Conservation (phyloP, 2,329 filamentous ascomycete species). For the Aspergillus fructus region DNA sequence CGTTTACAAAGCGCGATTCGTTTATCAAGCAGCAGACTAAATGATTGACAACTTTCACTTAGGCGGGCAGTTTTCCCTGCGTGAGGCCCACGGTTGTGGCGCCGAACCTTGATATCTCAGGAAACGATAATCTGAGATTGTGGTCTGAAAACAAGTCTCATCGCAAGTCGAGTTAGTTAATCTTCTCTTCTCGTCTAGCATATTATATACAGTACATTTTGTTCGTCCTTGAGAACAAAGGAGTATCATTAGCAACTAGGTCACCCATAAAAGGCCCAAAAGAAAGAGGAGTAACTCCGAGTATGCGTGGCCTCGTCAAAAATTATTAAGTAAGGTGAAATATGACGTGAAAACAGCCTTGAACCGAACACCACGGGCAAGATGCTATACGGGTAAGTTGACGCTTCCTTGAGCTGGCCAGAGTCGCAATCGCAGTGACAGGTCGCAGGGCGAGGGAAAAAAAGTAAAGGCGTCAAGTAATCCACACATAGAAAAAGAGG, state of each 20-base stretch:
- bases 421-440: background rate
- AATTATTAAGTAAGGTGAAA: background rate
- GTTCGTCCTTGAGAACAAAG: background rate
- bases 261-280: background rate
- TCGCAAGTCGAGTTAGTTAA: background rate
- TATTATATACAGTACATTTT: conserved; percentile 1
- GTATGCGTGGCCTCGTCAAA: conserved; percentile 2
- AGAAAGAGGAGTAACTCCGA: background rate
- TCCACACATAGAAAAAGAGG: conserved; percentile 90
- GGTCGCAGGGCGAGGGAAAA: background rate
- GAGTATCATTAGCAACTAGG: background rate
- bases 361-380: background rate
- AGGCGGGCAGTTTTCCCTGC: no score
- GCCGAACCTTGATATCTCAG: no score
- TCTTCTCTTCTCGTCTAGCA: background rate
- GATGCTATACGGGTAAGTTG: background rate
- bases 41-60: no score
- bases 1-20: no score
- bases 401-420: background rate
- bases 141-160: background rate
- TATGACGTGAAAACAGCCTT: background rate
- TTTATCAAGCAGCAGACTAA: no score
- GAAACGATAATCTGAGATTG: background rate
- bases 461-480: conserved; percentile 58
- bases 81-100: no score